Percentiles rank a stretch among this genome's conserved stretches.
Evolutionary conservation across 2,329 filamentous ascomycete genomes (phyloP).

Genomic region (Beauveria varroae): DNA sequence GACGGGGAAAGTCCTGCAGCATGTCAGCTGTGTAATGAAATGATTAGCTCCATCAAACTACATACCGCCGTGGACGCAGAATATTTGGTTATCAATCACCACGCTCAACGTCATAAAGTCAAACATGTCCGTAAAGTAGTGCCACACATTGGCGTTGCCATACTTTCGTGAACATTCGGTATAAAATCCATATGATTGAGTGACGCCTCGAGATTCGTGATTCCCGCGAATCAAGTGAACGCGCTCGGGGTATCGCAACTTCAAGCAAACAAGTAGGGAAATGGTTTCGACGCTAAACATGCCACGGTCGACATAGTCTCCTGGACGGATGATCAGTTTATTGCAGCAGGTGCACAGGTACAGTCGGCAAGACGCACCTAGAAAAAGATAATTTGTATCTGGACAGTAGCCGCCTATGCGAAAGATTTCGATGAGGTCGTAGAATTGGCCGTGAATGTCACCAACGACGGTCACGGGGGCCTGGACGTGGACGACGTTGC

Average conservation of each 20-base stretch:
- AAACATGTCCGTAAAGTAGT: constrained; percentile 97
- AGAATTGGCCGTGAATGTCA: constrained; percentile 98
- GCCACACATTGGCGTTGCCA: constrained; percentile 98
- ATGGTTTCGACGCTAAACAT: constrained; percentile 99
- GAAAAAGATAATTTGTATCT: constrained; percentile 98
- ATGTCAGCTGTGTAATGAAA: background rate
- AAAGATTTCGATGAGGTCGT: constrained; percentile 98
- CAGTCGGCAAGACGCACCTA: constrained; percentile 56
- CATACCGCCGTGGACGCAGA: constrained; percentile 88
- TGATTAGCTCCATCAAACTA: background rate
- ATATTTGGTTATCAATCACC: constrained; percentile 98
- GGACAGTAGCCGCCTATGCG: constrained; percentile 97
- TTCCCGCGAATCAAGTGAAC: constrained; percentile 98
- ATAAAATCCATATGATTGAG: constrained; percentile 98
- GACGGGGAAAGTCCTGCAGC: constrained; percentile 66
- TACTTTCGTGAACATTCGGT: constrained; percentile 98
- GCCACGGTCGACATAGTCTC: constrained; percentile 96
- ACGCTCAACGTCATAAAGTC: constrained; percentile 96
- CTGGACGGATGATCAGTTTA: constrained; percentile 33
- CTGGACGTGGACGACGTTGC: constrained; percentile 95
- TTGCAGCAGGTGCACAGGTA: background rate
- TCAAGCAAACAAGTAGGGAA: constrained; percentile 89
- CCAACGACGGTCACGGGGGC: constrained; percentile 96
- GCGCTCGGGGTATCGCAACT: constrained; percentile 95
- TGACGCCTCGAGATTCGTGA: constrained; percentile 98